Percentiles rank a stretch among this genome's conserved stretches.
These are phyloP conservation scores for Aureobasidium sp. DNA, from an alignment of 2,329 filamentous ascomycete species.

Conservation along the genomic window DNA sequence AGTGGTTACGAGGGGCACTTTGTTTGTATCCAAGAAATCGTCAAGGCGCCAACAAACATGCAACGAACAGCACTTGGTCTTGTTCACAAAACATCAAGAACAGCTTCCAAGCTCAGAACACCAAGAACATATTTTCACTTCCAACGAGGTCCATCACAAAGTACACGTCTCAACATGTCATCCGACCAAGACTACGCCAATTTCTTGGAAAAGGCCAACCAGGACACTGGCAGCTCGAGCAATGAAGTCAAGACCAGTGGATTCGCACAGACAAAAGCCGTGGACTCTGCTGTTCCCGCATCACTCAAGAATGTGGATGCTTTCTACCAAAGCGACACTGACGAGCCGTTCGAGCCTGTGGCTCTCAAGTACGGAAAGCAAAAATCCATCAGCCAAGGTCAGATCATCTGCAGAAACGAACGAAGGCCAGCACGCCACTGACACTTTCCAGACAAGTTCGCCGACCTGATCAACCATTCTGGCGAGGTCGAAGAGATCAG, in stretches of 20 bases:
- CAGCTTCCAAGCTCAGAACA: background rate
- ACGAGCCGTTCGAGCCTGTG: slow-evolving; percentile 78
- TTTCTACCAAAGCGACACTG: slow-evolving; percentile 73
- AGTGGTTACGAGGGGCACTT: background rate
- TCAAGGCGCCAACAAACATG: background rate
- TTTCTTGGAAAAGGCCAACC: slow-evolving; percentile 83
- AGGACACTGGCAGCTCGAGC: slow-evolving; percentile 44
- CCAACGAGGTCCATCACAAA: background rate
- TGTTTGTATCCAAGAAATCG: background rate
- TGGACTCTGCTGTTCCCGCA: slow-evolving; percentile 51
- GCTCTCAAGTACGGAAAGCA: slow-evolving; percentile 48
- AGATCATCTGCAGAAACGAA: slow-evolving; percentile 17
- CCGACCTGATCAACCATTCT: slow-evolving; percentile 54
- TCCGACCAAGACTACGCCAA: slow-evolving; percentile 76
- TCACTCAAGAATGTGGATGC: slow-evolving; percentile 50
- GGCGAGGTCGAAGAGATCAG: slow-evolving; percentile 59
- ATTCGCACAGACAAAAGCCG: slow-evolving; percentile 32
- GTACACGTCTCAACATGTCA: slow-evolving; percentile 45
- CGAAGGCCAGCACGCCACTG: background rate
- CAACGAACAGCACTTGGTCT: background rate
- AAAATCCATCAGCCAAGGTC: slow-evolving; percentile 45
- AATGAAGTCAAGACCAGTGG: slow-evolving; percentile 14
- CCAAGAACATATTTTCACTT: background rate
- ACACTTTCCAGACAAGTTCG: slow-evolving; percentile 55
- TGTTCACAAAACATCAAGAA: background rate